Evolutionary conservation across 306 rosid species (phyloP).

Genomic region (Inga leiocalycina): DNA sequence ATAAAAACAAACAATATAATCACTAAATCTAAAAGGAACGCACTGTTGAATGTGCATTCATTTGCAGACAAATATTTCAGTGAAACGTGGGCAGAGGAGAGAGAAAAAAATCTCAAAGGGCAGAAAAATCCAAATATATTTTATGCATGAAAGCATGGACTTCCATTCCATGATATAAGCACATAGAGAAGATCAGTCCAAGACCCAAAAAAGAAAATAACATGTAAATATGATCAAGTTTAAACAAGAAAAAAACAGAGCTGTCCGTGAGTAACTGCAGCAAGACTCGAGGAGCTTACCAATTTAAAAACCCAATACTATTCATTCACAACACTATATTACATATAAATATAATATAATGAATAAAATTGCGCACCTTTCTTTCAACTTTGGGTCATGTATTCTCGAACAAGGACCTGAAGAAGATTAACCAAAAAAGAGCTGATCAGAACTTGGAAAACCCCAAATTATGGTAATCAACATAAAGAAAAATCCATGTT

Average conservation of each 20-base stretch:
- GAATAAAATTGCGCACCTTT: constrained; percentile 61
- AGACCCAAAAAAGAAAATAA: background rate
- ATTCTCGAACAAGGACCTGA: constrained; percentile 90
- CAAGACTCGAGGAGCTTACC: background rate
- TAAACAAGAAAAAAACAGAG: constrained; percentile 8
- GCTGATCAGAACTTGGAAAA: constrained; percentile 1
- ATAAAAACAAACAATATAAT: constrained; percentile 20
- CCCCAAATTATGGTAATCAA: constrained; percentile 20
- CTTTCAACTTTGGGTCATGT: constrained; percentile 95
- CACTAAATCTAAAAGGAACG: constrained; percentile 13
- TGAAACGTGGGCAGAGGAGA: background rate
- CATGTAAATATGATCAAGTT: background rate
- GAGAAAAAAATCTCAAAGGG: background rate
- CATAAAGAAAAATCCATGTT: background rate
- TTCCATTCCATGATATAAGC: background rate
- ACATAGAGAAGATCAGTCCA: constrained; percentile 10
- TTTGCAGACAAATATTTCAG: background rate
- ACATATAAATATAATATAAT: constrained; percentile 7
- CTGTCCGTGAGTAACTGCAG: constrained; percentile 12
- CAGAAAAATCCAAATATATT: background rate
- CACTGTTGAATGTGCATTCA: background rate
- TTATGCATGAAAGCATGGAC: background rate
- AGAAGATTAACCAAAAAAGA: constrained; percentile 8
- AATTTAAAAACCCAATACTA: background rate
- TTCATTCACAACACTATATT: constrained; percentile 12